Base-by-base conservation (phyloP, 805 yeast genomes). In the Hanseniaspora clermontiae region DNA sequence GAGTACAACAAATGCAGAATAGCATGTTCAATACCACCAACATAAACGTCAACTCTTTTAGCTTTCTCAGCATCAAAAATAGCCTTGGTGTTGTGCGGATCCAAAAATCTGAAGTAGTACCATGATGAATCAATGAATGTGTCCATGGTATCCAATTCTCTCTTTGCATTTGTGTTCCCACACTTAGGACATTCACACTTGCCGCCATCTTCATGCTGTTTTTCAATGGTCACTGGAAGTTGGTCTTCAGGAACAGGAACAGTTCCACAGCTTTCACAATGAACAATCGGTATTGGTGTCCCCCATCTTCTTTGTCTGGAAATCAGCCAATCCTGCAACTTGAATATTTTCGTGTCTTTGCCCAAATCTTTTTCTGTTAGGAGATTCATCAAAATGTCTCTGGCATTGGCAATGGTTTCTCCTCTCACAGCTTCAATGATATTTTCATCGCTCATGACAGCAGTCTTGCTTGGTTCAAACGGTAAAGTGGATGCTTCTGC, bases 71-170 rank as follows among this genome's bases (percentile, higher is more conserved):
- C 69, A 32, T 64, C 70, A 63, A 91, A 88, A 1, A 87, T 85
- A 43, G 65, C 60, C 0, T 62, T 49, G 0, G 63, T 59, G 66
- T 93, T 91, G 36, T 80, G 70, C 0, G 95, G 73, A 66, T 93
- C 97, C 2, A 83, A 69, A 63, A 80, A 90, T 58, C 98, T 77
- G 72, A 93, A 83, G 68, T 78, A 87, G 68, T 93, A 93, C 98
- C 98, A 93, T 3, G 97, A 89, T 17, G 95, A 86, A 69, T 93
- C 98, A 81, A 93, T 91, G 65, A 93, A 93, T 0, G 98, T 93
- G 66, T 93, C 98, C 98, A 93, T 91, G 0, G 98, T 93, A 65
- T 93, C 98, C 0, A 97, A 87, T 61, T 93, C 98, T 63, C 98
- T 77, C 57, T 77, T 80, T 0, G 96, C 95, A 19, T 74, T 70